These are phyloP conservation scores for Willaertia magna DNA, from an alignment of 208 protist genomes.

Conservation along the genomic window DNA sequence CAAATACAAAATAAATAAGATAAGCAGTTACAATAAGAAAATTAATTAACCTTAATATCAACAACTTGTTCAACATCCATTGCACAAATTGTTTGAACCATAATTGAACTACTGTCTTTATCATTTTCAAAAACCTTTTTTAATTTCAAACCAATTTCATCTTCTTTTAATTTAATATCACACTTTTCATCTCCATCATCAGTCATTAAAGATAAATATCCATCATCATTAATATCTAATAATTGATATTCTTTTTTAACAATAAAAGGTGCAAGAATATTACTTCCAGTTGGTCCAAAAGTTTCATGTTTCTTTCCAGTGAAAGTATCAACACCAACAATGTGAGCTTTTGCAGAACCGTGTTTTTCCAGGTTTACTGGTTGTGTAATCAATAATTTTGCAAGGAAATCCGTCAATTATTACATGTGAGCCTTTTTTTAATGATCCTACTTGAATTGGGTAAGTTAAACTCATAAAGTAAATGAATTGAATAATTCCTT, in stretches of 20 bases:
- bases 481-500: no score
- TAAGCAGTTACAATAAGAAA: no score
- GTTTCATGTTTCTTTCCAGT: constrained; percentile 94
- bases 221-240: constrained; percentile 66
- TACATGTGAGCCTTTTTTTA: constrained; percentile 21
- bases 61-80: constrained; percentile 86
- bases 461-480: neutral
- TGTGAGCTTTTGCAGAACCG: constrained; percentile 93
- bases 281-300: constrained; percentile 86
- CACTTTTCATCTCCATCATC: constrained; percentile 78
- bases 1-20: no score
- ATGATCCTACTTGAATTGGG: neutral
- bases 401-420: constrained; percentile 76
- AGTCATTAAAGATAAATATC: constrained; percentile 76
- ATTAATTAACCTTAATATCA: constrained; percentile 50
- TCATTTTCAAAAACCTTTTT: constrained; percentile 73
- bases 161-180: constrained; percentile 76
- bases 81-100: constrained; percentile 76
- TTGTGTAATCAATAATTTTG: constrained; percentile 92
- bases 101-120: constrained; percentile 80
- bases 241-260: constrained; percentile 67
- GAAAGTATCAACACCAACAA: constrained; percentile 93
- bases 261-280: constrained; percentile 86
- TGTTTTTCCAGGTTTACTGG: constrained; percentile 97
- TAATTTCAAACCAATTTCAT: constrained; percentile 66